Base-by-base conservation (phyloP, 1,284 basidiomycete genomes). In the Fomitopsis schrenkii region DNA sequence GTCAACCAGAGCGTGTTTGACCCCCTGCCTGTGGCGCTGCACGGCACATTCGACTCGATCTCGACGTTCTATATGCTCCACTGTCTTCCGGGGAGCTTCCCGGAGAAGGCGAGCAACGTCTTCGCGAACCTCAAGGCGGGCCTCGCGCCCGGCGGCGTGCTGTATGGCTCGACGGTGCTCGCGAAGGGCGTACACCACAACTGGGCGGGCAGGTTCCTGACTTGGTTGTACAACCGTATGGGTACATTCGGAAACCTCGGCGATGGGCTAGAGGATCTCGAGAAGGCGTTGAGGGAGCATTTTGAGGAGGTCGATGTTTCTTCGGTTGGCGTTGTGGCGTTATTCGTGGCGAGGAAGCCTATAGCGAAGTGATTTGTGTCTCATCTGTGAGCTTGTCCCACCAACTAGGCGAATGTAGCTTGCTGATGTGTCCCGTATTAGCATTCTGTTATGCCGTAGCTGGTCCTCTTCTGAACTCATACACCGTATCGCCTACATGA, bases 61-160 rank as follows among this genome's bases (percentile, higher is more conserved):
- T 67, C 69, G 46, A 59, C 69, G 22, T 69, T 67, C 63, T 69
- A 71, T 59, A 28, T 70, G 30, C 62, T 72, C 59, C 68, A 72
- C 55, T 68, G 67, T 50, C 65, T 71, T 41, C 68, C 66, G 0
- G 68, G 69, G 22, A 36, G 57, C 8, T 63, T 71, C 44, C 64
- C 64, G 5, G 46, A 48, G 15, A 71, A 70, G 58, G 66, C 61
- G 12, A 50, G n/a, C 3, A 41, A 59, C 4, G 66, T 70, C 8
- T 59, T 68, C 55, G 54, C 59, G 3, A 55, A 42, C 19, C n/a
- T 68, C 8, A 44, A 26, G 4, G 63, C 67, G 2, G 62, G 57
- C 19, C 62, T 71, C 44, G 62, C 65, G 1, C 62, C 65, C 2
- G 63, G 57, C 12, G 68, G 65, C 9, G 62, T 65, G 10, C 33